Evolutionary conservation across 495 filamentous ascomycete species (phyloP).

Genomic region (Tetracladium setigerum): DNA sequence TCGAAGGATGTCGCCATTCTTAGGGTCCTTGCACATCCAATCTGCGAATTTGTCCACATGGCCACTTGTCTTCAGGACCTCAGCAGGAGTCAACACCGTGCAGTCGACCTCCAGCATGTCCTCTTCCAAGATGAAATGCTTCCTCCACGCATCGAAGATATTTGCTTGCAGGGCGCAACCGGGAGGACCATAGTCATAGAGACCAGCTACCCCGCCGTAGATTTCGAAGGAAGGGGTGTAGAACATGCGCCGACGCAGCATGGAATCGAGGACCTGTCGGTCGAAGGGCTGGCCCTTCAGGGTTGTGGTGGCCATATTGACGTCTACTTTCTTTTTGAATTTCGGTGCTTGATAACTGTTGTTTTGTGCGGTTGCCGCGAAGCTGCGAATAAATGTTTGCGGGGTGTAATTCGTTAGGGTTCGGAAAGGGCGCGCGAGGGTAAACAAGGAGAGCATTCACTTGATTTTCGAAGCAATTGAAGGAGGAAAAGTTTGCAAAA

Average conservation of each 20-base stretch:
- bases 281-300: slow-evolving; percentile 86
- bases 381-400: slow-evolving; percentile 11
- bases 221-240: slow-evolving; percentile 94
- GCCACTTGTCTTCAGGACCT: slow-evolving; percentile 90
- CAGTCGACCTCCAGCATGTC: slow-evolving; percentile 90
- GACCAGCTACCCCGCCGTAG: slow-evolving; percentile 79
- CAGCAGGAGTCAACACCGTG: slow-evolving; percentile 76
- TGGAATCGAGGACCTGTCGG: slow-evolving; percentile 66
- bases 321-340: slow-evolving; percentile 4
- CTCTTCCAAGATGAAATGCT: slow-evolving; percentile 84
- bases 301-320: slow-evolving; percentile 45
- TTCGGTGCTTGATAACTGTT: slow-evolving; percentile 21
- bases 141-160: slow-evolving; percentile 86
- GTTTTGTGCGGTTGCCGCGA: slow-evolving; percentile 15
- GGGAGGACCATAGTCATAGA: slow-evolving; percentile 80
- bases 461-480: slow-evolving; percentile 7
- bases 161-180: slow-evolving; percentile 76
- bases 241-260: slow-evolving; percentile 83
- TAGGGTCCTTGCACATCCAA: slow-evolving; percentile 99
- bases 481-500: no score
- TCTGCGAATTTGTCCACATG: slow-evolving; percentile 98
- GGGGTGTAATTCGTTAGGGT: slow-evolving; percentile 5
- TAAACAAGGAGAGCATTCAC: slow-evolving; percentile 24
- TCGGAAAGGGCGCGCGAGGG: slow-evolving; percentile 12
- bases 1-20: slow-evolving; percentile 91